Evolutionary conservation across 257 asterid species (phyloP).

Genomic region (Osmanthus fragrans): DNA sequence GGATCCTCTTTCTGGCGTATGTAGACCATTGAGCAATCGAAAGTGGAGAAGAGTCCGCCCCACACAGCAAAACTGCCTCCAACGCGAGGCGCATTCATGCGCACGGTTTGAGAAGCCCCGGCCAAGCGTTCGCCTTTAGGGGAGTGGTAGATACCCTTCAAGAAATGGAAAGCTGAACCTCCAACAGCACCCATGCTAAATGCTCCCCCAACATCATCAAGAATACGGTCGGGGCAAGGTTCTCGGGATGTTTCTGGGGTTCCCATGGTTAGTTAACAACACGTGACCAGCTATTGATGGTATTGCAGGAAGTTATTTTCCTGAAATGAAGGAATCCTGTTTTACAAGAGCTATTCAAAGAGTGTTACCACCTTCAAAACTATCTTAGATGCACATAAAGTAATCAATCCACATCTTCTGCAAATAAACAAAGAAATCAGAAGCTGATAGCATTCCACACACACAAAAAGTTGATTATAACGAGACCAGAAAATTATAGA

Average conservation of each 20-base stretch:
- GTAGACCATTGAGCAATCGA: constrained; percentile 87
- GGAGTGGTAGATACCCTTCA: constrained; percentile 73
- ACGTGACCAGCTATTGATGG: background rate
- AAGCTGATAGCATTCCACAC: background rate
- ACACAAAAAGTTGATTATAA: background rate
- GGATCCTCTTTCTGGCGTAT: constrained; percentile 90
- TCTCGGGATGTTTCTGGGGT: constrained; percentile 88
- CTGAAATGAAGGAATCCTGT: background rate
- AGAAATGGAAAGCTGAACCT: constrained; percentile 81
- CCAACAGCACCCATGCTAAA: constrained; percentile 92
- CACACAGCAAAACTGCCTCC: constrained; percentile 99
- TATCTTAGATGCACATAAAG: background rate
- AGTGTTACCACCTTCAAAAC: background rate
- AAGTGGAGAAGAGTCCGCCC: constrained; percentile 93
- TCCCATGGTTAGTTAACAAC: constrained; percentile 46
- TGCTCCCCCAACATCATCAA: constrained; percentile 85
- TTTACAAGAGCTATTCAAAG: background rate
- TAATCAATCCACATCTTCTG: background rate
- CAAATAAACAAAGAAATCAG: background rate
- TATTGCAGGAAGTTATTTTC: background rate
- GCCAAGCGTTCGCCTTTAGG: constrained; percentile 35
- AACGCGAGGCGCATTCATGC: constrained; percentile 94
- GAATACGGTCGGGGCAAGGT: constrained; percentile 96
- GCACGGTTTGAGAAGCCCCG: constrained; percentile 84
- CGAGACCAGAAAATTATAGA: background rate